Evolutionary conservation across 2,329 filamentous ascomycete genomes (phyloP), one percentile per base, ranked within the genome.

Genomic region (Aciculosporium take): DNA sequence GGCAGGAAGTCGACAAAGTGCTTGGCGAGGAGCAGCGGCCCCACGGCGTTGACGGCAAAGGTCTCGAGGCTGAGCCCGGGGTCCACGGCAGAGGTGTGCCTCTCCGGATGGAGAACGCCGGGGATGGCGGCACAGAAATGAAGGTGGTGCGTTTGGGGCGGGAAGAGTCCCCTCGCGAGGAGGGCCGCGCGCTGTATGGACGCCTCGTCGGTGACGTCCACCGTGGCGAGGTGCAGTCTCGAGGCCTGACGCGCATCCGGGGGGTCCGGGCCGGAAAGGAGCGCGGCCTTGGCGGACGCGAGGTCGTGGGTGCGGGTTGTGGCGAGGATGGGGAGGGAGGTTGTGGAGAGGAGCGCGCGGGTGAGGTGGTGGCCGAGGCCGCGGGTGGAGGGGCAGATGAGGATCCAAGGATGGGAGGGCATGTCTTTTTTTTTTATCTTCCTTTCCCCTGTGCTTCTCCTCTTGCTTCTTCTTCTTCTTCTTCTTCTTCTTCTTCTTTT

Each of bases 11-110:
- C 63, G 0, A 68, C 67, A 51, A 91, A 84, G 58, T 86, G 76
- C 60, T 91, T 91, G 54, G 84, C 72, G 43, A 89, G 68, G 41
- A 91, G 65, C 53, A 91, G 65, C 0, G 83, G 82, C 0, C 83
- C 84, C 2, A 91, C 64, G 0, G 78, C 69, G 57, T 91, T 93
- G 45, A 84, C 73, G 40, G 69, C 68, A 58, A 86, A 80, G n/a
- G 75, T 86, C 35, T 76, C 62, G n/a, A 83, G 62, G 15, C 81
- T 76, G 28, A 67, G 56, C 17, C 65, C 66, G 44, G 74, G 70
- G 44, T 80, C 64, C 43, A 91, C 71, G 51, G 84, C 78, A 0
- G 60, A 50, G 0, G 79, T 81, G 1, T 76, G 74, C 57, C 81
- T 86, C 55, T 93, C 85, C 0, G 84, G 75, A 49, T 73, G 70